These are phyloP conservation scores for Mallotus japonicus DNA, from an alignment of 441 rosid genomes.

Conservation along the genomic window DNA sequence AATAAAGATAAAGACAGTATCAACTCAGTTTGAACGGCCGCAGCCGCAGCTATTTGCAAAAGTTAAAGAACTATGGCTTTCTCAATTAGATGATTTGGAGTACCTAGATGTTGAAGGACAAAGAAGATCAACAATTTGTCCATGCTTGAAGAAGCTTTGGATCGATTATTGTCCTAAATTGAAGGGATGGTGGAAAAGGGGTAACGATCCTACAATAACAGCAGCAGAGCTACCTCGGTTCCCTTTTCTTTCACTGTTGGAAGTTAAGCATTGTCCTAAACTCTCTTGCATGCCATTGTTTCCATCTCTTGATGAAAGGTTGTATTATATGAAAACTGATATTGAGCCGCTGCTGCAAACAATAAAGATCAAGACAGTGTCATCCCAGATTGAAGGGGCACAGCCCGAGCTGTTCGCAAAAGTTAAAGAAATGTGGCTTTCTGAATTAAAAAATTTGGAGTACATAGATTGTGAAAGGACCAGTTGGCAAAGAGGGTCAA, in stretches of 20 bases:
- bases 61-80: not conserved
- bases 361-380: not conserved
- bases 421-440: no score
- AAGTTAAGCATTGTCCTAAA: slow-evolving; percentile 16
- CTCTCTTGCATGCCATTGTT: slow-evolving; percentile 24
- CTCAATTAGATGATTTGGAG: not conserved
- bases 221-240: not conserved
- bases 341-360: slow-evolving; percentile 2
- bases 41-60: not conserved
- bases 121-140: not conserved
- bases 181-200: slow-evolving; percentile 22
- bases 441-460: not conserved
- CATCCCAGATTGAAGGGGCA: not conserved
- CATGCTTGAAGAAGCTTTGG: not conserved
- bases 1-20: not conserved
- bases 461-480: not conserved
- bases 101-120: not conserved
- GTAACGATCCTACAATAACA: not conserved
- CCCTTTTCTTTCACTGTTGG: slow-evolving; percentile 19
- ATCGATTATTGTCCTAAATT: not conserved
- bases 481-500: not conserved
- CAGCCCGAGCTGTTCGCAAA: no score
- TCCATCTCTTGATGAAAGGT: slow-evolving; percentile 21
- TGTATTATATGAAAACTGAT: not conserved
- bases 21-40: not conserved